A percentile compares a stretch with the other conserved stretches of the same genome.
Evolutionary conservation across 495 filamentous ascomycete genomes (phyloP).

Genomic region (Chaetomium tenue): DNA sequence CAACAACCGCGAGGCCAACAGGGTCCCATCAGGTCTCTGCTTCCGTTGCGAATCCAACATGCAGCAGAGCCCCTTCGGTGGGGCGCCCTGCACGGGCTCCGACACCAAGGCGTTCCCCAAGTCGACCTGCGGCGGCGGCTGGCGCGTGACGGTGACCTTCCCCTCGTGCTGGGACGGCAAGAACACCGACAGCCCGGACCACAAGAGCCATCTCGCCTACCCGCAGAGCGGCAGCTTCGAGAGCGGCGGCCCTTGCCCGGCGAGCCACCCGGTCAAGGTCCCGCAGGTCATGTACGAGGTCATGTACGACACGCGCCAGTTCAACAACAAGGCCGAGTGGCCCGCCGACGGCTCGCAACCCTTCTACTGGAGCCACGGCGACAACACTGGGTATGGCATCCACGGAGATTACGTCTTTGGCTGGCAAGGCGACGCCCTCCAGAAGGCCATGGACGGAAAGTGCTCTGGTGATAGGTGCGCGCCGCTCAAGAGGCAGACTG

Average conservation of each 20-base stretch:
- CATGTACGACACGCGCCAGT: conserved; percentile 49
- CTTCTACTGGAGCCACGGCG: conserved; percentile 24
- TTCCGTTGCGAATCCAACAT: conserved; percentile 46
- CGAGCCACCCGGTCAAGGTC: conserved; percentile 46
- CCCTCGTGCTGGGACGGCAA: conserved; percentile 57
- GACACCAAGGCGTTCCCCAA: conserved; percentile 44
- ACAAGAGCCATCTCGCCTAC: conserved; percentile 50
- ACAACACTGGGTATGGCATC: conserved; percentile 30
- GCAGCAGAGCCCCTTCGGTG: conserved; percentile 35
- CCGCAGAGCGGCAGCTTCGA: conserved; percentile 41
- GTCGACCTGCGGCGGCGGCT: conserved; percentile 43
- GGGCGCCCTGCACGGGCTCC: conserved; percentile 35
- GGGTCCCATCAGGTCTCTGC: conserved; percentile 44
- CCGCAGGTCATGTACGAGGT: conserved; percentile 52
- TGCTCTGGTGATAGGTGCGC: conserved; percentile 42
- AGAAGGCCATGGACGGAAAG: conserved; percentile 47
- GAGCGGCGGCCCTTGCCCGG: conserved; percentile 47
- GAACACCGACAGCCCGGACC: conserved; percentile 55
- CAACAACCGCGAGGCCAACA: conserved; percentile 33
- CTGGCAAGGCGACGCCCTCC: conserved; percentile 46
- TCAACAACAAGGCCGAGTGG: conserved; percentile 47
- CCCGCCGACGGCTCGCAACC: conserved; percentile 39
- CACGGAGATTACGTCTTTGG: conserved; percentile 34
- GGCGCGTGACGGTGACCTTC: conserved; percentile 52
- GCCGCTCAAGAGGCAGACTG: conserved; percentile 42